Percentiles rank a stretch among this genome's conserved stretches.
Conservation (phyloP, 768 basidiomycete genomes). For the Boletus patriciae region DNA sequence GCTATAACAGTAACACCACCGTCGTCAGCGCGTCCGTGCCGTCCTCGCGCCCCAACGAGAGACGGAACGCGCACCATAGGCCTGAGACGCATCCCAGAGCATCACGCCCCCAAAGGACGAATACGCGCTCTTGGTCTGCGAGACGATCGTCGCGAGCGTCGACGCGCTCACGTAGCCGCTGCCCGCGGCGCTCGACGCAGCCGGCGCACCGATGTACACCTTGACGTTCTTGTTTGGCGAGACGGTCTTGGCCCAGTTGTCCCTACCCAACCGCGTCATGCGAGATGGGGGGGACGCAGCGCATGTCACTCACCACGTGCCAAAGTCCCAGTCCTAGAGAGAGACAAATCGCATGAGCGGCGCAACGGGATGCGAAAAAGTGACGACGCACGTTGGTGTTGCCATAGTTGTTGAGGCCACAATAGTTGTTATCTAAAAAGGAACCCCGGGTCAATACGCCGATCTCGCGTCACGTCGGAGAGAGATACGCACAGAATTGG, state of each 20-base stretch:
- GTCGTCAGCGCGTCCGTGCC: neutral
- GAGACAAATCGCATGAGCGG: neutral
- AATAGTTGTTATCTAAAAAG: conserved; percentile 46
- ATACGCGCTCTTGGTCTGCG: conserved; percentile 36
- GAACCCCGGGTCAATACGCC: neutral
- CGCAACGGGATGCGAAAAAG: no score
- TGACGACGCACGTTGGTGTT: conserved; percentile 36
- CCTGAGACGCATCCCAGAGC: conserved; percentile 48
- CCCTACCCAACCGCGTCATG: conserved; percentile 31
- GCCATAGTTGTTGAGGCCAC: conserved; percentile 42
- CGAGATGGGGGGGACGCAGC: neutral
- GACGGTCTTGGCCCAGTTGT: conserved; percentile 44
- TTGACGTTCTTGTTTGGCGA: conserved; percentile 49
- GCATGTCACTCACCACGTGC: conserved; percentile 32
- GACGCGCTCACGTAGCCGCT: conserved; percentile 41
- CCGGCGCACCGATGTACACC: conserved; percentile 50
- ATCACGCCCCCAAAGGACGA: conserved; percentile 48
- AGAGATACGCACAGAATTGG: conserved; percentile 41
- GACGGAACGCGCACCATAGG: conserved; percentile 34
- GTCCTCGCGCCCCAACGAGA: no score
- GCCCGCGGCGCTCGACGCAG: conserved; percentile 39
- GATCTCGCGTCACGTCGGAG: neutral
- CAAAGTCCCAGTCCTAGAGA: conserved; percentile 47
- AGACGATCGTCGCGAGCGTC: conserved; percentile 34
- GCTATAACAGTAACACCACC: conserved; percentile 24